Evolutionary conservation across 305 asterid genomes (phyloP).

Genomic region (Solanum hybrid): DNA sequence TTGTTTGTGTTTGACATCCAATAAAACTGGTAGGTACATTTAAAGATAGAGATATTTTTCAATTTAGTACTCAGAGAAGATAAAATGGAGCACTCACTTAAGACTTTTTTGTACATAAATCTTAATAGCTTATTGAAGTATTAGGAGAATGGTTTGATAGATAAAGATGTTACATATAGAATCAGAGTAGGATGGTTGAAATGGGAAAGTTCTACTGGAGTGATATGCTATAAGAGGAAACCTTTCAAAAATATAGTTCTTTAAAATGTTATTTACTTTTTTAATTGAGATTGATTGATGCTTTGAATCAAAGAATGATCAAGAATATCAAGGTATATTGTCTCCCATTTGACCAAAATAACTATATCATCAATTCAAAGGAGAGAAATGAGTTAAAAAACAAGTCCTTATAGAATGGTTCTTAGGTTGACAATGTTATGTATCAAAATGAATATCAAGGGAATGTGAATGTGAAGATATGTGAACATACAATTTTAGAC

Average conservation of each 20-base stretch:
- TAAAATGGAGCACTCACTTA: not conserved
- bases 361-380: not conserved
- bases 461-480: not conserved
- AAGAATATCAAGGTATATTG: not conserved
- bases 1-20: not conserved
- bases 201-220: not conserved
- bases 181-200: not conserved
- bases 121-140: not conserved
- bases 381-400: not conserved
- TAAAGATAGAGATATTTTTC: not conserved
- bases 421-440: not conserved
- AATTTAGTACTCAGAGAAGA: not conserved
- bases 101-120: not conserved
- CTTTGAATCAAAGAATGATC: not conserved
- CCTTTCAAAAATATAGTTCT: not conserved
- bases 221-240: not conserved
- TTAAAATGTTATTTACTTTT: not conserved
- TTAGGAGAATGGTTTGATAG: not conserved
- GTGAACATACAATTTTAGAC: not conserved
- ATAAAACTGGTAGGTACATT: not conserved
- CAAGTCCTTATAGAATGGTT: not conserved
- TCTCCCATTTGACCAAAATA: not conserved
- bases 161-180: not conserved
- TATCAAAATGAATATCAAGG: not conserved
- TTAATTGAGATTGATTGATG: not conserved